These are phyloP conservation scores for Argentina anserina DNA, from an alignment of 306 rosid species.

Conservation along the genomic window DNA sequence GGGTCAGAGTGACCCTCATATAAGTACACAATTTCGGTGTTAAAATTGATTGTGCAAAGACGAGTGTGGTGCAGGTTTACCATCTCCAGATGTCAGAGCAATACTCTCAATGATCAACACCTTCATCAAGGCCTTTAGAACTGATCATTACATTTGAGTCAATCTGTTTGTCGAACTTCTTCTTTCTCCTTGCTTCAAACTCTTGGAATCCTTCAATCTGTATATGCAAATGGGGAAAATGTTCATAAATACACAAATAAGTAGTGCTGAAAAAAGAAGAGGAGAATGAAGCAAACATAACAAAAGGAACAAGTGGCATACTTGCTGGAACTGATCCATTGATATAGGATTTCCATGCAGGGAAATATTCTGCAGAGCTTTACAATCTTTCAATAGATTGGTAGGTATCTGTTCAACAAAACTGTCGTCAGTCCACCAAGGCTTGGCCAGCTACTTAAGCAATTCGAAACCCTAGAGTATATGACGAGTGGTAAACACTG, in stretches of 20 bases:
- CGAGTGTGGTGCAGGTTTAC: constrained; percentile 15
- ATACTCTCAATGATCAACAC: constrained; percentile 66
- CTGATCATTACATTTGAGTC: constrained; percentile 88
- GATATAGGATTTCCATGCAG: constrained; percentile 88
- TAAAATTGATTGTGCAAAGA: neutral
- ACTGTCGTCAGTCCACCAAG: constrained; percentile 7
- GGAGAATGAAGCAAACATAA: neutral
- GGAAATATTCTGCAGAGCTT: constrained; percentile 82
- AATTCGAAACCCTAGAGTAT: neutral
- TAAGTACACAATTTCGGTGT: neutral
- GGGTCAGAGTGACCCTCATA: neutral
- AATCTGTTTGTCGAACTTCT: constrained; percentile 92
- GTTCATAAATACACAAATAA: constrained; percentile 22
- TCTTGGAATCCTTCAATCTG: constrained; percentile 96
- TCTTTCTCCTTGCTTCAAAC: constrained; percentile 84
- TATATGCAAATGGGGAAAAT: constrained; percentile 6
- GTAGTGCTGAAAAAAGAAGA: neutral
- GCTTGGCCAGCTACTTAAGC: neutral
- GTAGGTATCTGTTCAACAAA: constrained; percentile 55
- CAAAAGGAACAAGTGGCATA: constrained; percentile 22
- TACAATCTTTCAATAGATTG: constrained; percentile 78
- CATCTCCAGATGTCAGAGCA: neutral
- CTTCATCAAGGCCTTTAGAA: constrained; percentile 92
- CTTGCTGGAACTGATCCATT: constrained; percentile 95
- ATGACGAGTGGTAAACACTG: neutral